Evolutionary conservation across 2,329 filamentous ascomycete species (phyloP), one percentile per base, ranked within the genome.

Genomic region (Penicillium occitanis): DNA sequence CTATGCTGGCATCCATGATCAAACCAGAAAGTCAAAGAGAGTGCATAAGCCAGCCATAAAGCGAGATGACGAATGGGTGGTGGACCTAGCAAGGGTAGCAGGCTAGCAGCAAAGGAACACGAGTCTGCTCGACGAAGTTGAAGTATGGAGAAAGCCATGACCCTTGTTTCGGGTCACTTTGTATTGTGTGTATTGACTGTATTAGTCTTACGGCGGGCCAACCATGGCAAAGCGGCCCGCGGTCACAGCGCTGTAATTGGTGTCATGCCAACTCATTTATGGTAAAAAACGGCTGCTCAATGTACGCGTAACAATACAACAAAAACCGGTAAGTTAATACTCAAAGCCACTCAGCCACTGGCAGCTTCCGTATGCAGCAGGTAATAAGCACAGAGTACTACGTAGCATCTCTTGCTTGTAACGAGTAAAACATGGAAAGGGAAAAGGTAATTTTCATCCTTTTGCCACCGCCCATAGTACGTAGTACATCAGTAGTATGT

Each of bases 61-160:
- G 48, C 48, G 48, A 74, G 73, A 77, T 77, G 74, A 76, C 74
- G 75, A 73, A 72, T 74, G 72, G 55, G 55, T 46, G 33, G 70
- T 74, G 74, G 60, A 11, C 71, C 58, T 68, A 30, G 46, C 50
- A 53, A n/a, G 50, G 50, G 2, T 53, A 8, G 48, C 19, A 19
- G 19, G 19, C 19, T 13, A 22, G 30, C 51, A 30, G 28, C 25
- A 57, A 71, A 48, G 30, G 35, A 46, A 37, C 53, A 57, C 53
- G 53, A 57, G 33, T 57, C 30, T 35, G 30, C 28, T n/a, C n/a
- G 17, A 19, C 1, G 22, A 28, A 25, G 25, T 17, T 17, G 8
- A 55, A 55, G 33, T 37, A 22, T 58, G 50, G 51, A 46, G 59
- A 62, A 66, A 44, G 64, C 50, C 50, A 59, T 57, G 65, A 67